These are phyloP conservation scores for Aureobasidium sp. DNA, from an alignment of 2,329 filamentous ascomycete species.

Conservation along the genomic window DNA sequence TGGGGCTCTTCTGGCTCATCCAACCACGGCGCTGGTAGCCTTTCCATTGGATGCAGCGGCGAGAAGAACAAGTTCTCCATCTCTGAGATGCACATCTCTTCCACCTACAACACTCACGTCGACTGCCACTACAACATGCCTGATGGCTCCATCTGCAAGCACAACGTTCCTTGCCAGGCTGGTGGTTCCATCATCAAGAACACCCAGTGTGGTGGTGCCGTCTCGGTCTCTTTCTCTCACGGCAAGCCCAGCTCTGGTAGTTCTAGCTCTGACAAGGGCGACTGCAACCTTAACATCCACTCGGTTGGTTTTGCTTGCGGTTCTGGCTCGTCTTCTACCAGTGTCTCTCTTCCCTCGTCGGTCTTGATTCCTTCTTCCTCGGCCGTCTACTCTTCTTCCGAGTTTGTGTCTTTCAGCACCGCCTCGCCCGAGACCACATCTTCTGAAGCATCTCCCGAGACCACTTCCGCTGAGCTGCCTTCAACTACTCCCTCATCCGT, in stretches of 20 bases:
- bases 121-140: constrained; percentile 84
- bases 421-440: constrained; percentile 21
- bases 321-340: constrained; percentile 19
- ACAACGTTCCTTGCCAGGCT: constrained; percentile 59
- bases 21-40: constrained; percentile 39
- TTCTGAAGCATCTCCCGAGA: constrained; percentile 18
- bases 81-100: constrained; percentile 61
- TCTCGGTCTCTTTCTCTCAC: constrained; percentile 61
- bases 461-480: constrained; percentile 17
- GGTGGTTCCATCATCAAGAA: constrained; percentile 67
- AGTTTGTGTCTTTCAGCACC: constrained; percentile 18
- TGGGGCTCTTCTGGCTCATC: constrained; percentile 21
- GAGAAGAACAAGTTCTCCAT: constrained; percentile 61
- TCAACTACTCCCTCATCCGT: background rate
- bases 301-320: constrained; percentile 68
- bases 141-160: constrained; percentile 74
- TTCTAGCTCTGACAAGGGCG: constrained; percentile 31
- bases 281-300: constrained; percentile 66
- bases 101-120: constrained; percentile 68
- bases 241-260: constrained; percentile 40
- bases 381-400: constrained; percentile 9
- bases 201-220: constrained; percentile 86
- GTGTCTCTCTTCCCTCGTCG: background rate
- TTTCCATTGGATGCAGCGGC: constrained; percentile 49
- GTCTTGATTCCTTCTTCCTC: background rate